A percentile compares a stretch with the other conserved stretches of the same genome.
phyloP scores from a whole-genome alignment of 257 asterid genomes.

The Coffea eugenioides region DNA sequence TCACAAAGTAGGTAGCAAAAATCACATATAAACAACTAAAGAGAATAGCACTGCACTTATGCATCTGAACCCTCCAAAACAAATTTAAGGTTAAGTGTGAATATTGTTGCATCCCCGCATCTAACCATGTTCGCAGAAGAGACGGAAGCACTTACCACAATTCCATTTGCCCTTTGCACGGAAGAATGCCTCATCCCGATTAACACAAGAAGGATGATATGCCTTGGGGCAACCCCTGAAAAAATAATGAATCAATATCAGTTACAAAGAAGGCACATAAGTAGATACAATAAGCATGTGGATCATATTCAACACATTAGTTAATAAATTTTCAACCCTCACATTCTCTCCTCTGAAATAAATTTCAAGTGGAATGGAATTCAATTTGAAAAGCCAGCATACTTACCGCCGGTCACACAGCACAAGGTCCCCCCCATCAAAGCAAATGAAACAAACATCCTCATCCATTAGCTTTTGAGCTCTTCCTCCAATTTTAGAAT shows the following conservation, averaged over 20 bases:
- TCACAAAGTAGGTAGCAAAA: neutral
- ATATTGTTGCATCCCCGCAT: neutral
- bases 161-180: constrained; percentile 93
- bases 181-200: constrained; percentile 91
- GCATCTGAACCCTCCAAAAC: neutral
- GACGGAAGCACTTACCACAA: constrained; percentile 58
- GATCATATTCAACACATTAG: neutral
- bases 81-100: neutral
- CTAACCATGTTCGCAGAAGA: neutral
- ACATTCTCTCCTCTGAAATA: neutral
- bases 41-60: neutral
- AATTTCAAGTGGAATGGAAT: neutral
- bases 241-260: constrained; percentile 9
- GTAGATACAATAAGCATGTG: neutral
- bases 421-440: constrained; percentile 93
- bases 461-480: constrained; percentile 63
- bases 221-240: constrained; percentile 96
- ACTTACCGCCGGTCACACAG: constrained; percentile 86
- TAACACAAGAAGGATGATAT: constrained; percentile 89
- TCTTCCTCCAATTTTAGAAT: constrained; percentile 43
- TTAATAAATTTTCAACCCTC: neutral
- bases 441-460: constrained; percentile 97
- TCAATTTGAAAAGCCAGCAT: constrained; percentile 16
- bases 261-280: constrained; percentile 12
- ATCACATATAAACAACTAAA: neutral